These are phyloP conservation scores for Arabis alpina DNA, from an alignment of 345 rosid genomes.

Conservation along the genomic window DNA sequence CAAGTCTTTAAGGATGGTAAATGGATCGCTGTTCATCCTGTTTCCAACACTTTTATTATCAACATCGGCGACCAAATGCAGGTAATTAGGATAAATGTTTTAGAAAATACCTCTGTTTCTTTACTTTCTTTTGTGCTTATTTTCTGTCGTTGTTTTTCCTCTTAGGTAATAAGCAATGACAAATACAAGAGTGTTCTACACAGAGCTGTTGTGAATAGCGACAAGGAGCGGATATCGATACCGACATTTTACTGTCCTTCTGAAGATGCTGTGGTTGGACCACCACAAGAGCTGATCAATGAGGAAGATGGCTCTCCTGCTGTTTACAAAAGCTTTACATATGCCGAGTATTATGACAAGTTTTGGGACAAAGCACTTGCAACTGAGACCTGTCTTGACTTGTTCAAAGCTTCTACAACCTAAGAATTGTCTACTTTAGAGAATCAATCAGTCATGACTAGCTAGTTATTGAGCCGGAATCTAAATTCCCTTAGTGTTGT, in stretches of 20 bases:
- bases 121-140: neutral
- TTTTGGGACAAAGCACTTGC: slow-evolving; percentile 65
- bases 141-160: slow-evolving; percentile 2
- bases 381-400: slow-evolving; percentile 59
- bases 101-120: neutral
- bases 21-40: slow-evolving; percentile 71
- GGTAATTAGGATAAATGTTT: slow-evolving; percentile 33
- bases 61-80: slow-evolving; percentile 83
- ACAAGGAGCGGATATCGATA: slow-evolving; percentile 53
- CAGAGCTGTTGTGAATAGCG: slow-evolving; percentile 55
- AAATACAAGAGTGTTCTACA: slow-evolving; percentile 64
- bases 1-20: slow-evolving; percentile 64
- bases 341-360: slow-evolving; percentile 58
- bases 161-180: slow-evolving; percentile 57
- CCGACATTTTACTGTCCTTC: slow-evolving; percentile 65
- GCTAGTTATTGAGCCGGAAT: neutral
- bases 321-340: slow-evolving; percentile 43
- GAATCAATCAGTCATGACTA: slow-evolving; percentile 10
- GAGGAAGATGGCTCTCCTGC: slow-evolving; percentile 41
- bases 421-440: neutral
- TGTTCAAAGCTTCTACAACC: slow-evolving; percentile 48
- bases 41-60: slow-evolving; percentile 67
- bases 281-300: slow-evolving; percentile 43
- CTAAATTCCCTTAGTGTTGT: neutral
- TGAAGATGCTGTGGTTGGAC: slow-evolving; percentile 53